A percentile compares a stretch with the other conserved stretches of the same genome.
These are phyloP conservation scores for Endotrypanum monterogeii DNA, from an alignment of 208 protist species.

Conservation along the genomic window DNA sequence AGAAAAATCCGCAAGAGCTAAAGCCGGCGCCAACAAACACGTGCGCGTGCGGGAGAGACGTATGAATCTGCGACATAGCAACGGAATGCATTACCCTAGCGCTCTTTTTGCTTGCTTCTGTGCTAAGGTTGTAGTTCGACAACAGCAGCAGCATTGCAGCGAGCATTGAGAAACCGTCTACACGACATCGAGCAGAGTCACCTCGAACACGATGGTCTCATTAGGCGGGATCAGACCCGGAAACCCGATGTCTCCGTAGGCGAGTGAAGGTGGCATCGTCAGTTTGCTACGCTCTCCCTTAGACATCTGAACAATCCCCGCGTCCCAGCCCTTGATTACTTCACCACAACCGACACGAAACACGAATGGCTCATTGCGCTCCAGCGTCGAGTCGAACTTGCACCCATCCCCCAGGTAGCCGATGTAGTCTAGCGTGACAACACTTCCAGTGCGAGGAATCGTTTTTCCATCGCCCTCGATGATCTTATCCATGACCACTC, in stretches of 20 bases:
- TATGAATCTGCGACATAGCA: too few species aligned
- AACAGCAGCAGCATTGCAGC: neutral
- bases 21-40: neutral
- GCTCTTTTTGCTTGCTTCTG: too few species aligned
- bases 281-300: conserved; percentile 93
- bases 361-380: conserved; percentile 91
- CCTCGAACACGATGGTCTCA: conserved; percentile 91
- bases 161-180: conserved; percentile 23
- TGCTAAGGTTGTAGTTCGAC: neutral
- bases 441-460: conserved; percentile 77
- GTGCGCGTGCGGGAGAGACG: neutral
- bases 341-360: conserved; percentile 92
- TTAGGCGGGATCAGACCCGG: conserved; percentile 90
- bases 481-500: conserved; percentile 91
- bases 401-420: conserved; percentile 79
- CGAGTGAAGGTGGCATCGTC: conserved; percentile 88
- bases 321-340: conserved; percentile 95
- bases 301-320: conserved; percentile 94
- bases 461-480: conserved; percentile 94
- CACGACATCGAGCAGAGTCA: conserved; percentile 88
- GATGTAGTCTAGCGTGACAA: conserved; percentile 92
- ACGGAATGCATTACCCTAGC: neutral
- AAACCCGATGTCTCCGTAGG: conserved; percentile 89
- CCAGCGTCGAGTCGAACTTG: conserved; percentile 89
- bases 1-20: neutral